Evolutionary conservation across 1,139 yeast genomes (phyloP).

Genomic region (Torulaspora pretoriensis): DNA sequence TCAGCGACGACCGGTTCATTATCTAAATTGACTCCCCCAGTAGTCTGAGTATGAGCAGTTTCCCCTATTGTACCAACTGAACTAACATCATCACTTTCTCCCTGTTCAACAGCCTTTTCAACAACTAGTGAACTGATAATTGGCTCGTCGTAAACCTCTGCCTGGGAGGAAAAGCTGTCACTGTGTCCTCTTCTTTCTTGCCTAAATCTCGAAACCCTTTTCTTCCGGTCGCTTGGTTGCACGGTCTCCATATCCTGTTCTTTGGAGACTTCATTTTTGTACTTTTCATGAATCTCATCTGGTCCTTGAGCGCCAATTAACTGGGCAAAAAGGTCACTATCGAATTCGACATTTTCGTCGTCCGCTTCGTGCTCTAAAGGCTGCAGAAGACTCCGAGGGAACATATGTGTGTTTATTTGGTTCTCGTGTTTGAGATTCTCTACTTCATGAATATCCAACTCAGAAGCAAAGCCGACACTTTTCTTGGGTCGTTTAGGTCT

Average conservation of each 20-base stretch:
- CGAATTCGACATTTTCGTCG: conserved; percentile 24
- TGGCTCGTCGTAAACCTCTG: neutral
- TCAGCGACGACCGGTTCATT: no score
- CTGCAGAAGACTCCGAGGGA: conserved; percentile 13
- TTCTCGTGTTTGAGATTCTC: conserved; percentile 54
- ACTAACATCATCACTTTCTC: neutral
- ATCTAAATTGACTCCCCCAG: no score
- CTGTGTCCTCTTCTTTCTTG: conserved; percentile 16
- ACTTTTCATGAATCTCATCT: conserved; percentile 32
- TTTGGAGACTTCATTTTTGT: conserved; percentile 14
- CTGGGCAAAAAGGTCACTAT: conserved; percentile 33
- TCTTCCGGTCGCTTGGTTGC: conserved; percentile 12
- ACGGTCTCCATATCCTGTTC: conserved; percentile 12
- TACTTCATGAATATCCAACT: conserved; percentile 54
- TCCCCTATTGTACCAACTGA: no score
- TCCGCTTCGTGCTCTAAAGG: conserved; percentile 6
- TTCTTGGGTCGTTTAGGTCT: conserved; percentile 37
- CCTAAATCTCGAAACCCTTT: conserved; percentile 33
- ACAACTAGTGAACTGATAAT: neutral
- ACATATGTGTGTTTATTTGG: conserved; percentile 36
- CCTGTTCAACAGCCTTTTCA: neutral
- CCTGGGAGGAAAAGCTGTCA: neutral
- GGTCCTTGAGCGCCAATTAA: conserved; percentile 34
- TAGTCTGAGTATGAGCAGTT: no score
- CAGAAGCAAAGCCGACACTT: conserved; percentile 50